Evolutionary conservation across 2,329 filamentous ascomycete genomes (phyloP).

Genomic region (Emericellopsis cladophorae): DNA sequence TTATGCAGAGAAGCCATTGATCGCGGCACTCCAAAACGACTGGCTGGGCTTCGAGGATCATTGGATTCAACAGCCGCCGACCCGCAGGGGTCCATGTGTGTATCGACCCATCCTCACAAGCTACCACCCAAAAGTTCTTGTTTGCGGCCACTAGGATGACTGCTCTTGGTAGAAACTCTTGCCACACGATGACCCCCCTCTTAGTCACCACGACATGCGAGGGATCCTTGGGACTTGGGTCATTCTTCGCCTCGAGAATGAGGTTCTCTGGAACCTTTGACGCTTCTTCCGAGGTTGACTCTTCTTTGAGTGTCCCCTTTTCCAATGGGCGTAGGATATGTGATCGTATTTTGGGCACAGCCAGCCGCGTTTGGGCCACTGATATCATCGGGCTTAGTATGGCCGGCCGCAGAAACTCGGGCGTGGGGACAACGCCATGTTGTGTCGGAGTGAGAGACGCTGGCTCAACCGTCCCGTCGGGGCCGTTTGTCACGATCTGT

Average conservation of each 20-base stretch:
- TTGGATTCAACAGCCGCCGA: constrained; percentile 68
- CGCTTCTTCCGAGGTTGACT: constrained; percentile 46
- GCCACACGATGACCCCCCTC: constrained; percentile 73
- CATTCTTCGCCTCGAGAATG: constrained; percentile 82
- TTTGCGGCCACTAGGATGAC: constrained; percentile 88
- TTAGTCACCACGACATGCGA: constrained; percentile 73
- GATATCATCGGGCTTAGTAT: constrained; percentile 72
- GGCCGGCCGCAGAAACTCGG: constrained; percentile 79
- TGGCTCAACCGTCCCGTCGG: constrained; percentile 60
- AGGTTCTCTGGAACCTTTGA: constrained; percentile 54
- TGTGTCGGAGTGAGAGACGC: constrained; percentile 49
- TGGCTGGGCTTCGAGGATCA: constrained; percentile 82
- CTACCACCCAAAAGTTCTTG: constrained; percentile 80
- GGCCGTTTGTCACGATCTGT: constrained; percentile 62
- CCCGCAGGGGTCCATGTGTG: constrained; percentile 91
- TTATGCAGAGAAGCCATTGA: constrained; percentile 82
- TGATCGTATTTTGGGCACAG: constrained; percentile 74
- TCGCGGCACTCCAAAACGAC: constrained; percentile 87
- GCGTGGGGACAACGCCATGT: constrained; percentile 53
- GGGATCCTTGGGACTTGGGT: constrained; percentile 64
- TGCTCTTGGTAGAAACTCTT: constrained; percentile 79
- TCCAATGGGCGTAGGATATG: constrained; percentile 77
- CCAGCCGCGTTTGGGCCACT: constrained; percentile 72
- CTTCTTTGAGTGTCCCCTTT: constrained; percentile 40
- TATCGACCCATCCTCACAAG: constrained; percentile 83